A percentile compares a stretch with the other conserved stretches of the same genome.
phyloP scores from a whole-genome alignment of 1,284 basidiomycete genomes.

The Xerocomus tenax region DNA sequence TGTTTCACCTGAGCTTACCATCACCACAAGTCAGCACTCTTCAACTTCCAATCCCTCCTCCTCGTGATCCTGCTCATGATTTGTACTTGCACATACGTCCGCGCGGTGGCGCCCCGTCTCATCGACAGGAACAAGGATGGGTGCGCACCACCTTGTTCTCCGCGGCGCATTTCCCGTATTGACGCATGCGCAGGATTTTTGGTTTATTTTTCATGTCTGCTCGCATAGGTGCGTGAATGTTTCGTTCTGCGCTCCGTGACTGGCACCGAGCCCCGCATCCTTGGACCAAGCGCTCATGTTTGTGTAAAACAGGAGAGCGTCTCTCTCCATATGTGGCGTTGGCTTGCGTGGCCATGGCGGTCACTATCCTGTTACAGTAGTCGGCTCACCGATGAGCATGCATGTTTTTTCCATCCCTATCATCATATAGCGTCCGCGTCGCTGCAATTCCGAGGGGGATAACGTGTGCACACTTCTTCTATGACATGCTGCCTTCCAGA shows the following conservation, averaged over 20 bases:
- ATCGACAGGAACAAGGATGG: slow-evolving; percentile 93
- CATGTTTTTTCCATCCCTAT: background rate
- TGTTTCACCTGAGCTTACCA: background rate
- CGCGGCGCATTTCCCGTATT: background rate
- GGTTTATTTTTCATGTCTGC: slow-evolving; percentile 92
- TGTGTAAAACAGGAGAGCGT: slow-evolving; percentile 52
- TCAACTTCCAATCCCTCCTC: slow-evolving; percentile 95
- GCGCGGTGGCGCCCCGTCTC: slow-evolving; percentile 80
- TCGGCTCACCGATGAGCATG: background rate
- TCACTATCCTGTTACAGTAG: slow-evolving; percentile 47
- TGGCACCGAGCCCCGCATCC: background rate
- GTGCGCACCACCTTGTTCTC: slow-evolving; percentile 35
- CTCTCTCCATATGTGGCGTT: slow-evolving; percentile 77
- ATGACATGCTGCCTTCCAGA: background rate
- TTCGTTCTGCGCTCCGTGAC: background rate
- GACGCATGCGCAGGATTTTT: slow-evolving; percentile 52
- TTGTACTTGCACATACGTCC: slow-evolving; percentile 95
- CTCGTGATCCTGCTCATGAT: slow-evolving; percentile 89
- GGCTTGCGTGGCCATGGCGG: slow-evolving; percentile 75
- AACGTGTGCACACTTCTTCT: background rate
- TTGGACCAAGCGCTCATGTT: background rate
- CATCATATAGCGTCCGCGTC: background rate
- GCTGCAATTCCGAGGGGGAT: background rate
- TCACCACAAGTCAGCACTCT: slow-evolving; percentile 77
- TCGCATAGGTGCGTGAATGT: slow-evolving; percentile 62